A percentile compares a stretch with the other conserved stretches of the same genome.
Conservation (phyloP, 2,329 filamentous ascomycete species). For the Sporothrix curviconia region DNA sequence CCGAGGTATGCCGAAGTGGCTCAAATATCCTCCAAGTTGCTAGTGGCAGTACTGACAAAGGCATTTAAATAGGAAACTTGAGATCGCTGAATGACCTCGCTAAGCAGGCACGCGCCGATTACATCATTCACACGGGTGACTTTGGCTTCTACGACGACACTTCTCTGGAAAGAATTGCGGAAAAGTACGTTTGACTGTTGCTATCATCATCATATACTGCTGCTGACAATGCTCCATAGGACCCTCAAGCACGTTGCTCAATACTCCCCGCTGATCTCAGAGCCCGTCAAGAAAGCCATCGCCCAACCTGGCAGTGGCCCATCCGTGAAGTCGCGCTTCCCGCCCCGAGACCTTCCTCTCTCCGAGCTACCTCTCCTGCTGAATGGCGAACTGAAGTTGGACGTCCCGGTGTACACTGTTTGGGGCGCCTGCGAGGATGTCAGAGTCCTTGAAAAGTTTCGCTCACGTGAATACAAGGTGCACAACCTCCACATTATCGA, state of each 20-base stretch:
- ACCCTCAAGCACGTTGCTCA: constrained; percentile 97
- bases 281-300: constrained; percentile 64
- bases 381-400: constrained; percentile 79
- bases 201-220: constrained; percentile 2
- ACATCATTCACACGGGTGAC: constrained; percentile 97
- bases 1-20: constrained; percentile 48
- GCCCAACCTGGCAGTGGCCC: constrained; percentile 56
- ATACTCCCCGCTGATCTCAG: constrained; percentile 89
- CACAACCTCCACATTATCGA: constrained; percentile 97
- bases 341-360: constrained; percentile 74
- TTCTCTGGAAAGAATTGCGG: constrained; percentile 92
- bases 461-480: constrained; percentile 96
- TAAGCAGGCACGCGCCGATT: constrained; percentile 87
- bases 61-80: constrained; percentile 66
- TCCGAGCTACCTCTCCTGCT: constrained; percentile 89
- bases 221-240: constrained; percentile 48
- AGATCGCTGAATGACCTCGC: constrained; percentile 94
- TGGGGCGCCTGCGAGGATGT: constrained; percentile 99
- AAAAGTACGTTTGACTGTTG: constrained; percentile 90
- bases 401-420: constrained; percentile 96
- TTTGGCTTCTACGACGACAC: constrained; percentile 98
- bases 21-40: too few species aligned
- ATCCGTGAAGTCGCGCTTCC: constrained; percentile 80
- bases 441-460: constrained; percentile 91
- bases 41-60: constrained; percentile 16